Conservation (phyloP, 306 rosid genomes). For the Rosa persica region DNA sequence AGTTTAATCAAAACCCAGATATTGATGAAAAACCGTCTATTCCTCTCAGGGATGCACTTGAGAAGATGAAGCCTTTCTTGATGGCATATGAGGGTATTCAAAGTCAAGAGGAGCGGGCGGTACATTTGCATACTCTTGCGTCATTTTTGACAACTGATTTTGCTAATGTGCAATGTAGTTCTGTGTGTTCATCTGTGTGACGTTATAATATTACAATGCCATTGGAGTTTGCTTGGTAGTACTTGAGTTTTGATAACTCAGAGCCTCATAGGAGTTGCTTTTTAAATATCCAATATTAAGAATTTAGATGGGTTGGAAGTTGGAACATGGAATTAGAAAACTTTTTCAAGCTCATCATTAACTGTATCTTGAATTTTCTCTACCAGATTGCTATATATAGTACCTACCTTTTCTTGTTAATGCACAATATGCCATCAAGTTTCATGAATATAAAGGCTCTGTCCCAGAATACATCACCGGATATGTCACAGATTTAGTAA, state of each 20-base stretch:
- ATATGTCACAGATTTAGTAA: not conserved
- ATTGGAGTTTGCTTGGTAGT: not conserved
- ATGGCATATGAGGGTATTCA: slow-evolving; percentile 85
- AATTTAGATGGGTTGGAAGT: not conserved
- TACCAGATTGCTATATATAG: not conserved
- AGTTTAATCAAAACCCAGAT: slow-evolving; percentile 79
- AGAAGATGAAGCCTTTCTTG: slow-evolving; percentile 91
- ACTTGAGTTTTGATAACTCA: not conserved
- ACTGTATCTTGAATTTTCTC: not conserved
- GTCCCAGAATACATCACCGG: not conserved
- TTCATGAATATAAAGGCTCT: not conserved
- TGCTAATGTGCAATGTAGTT: slow-evolving; percentile 2
- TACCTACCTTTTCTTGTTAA: not conserved
- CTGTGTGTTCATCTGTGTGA: not conserved
- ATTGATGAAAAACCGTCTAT: slow-evolving; percentile 84
- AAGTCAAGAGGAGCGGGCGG: slow-evolving; percentile 98
- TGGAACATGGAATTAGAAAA: not conserved
- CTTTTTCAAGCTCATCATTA: not conserved
- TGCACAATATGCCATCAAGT: not conserved
- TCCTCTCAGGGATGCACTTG: slow-evolving; percentile 79
- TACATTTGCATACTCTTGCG: slow-evolving; percentile 30
- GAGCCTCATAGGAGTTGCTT: not conserved
- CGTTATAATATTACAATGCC: not conserved
- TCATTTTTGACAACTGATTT: slow-evolving; percentile 13
- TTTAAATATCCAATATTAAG: not conserved